Base-by-base conservation (phyloP, 148 eudicot species). In the Rhododendron henanense region DNA sequence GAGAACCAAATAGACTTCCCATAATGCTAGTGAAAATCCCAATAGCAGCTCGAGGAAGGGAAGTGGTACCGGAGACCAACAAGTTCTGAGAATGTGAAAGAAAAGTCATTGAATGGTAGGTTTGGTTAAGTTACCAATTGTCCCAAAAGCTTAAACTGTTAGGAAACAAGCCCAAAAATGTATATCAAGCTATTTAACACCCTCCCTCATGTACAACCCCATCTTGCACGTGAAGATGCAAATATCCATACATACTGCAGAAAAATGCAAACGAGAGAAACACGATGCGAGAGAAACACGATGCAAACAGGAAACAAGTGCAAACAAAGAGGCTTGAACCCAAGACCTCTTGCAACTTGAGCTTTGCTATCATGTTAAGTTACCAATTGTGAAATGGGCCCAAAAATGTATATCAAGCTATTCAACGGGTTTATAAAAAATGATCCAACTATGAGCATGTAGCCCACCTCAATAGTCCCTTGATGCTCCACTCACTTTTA, bases 31-130 rank as follows among this genome's bases (percentile, higher is more conserved):
- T 67, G 75, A 96, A 87, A 67, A 92, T 86, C 47, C 91, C 96
- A 44, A 93, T 83, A 61, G 97, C 97, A 55, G 91, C 93, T 94
- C 84, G 91, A 41, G 94, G 90, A 88, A 93, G 85, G 79, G 89
- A 91, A 82, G 81, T 78, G 28, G 88, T 67, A 77, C 82, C 85
- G 28, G 90, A 88, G 74, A 78, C 86, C 73, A 85, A 75, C 3
- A 67, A 80, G 51, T 71, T 83, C 80, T 83, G 81, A 45, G 69
- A 31, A 51, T 83, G 18, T 25, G 45, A 69, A 44, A 53, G 45
- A 25, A 19, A 18, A 51, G 1, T 80, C 35, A 79, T 6, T 75
- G 45, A 82, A 19, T 16, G 41, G 48, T 79, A 75, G 2, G 86
- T 55, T 6, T 7, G 61, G 19, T 55, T 55, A 55, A 55, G 61